Base-by-base conservation (phyloP, 2,329 filamentous ascomycete species). In the Diaporthe eres region DNA sequence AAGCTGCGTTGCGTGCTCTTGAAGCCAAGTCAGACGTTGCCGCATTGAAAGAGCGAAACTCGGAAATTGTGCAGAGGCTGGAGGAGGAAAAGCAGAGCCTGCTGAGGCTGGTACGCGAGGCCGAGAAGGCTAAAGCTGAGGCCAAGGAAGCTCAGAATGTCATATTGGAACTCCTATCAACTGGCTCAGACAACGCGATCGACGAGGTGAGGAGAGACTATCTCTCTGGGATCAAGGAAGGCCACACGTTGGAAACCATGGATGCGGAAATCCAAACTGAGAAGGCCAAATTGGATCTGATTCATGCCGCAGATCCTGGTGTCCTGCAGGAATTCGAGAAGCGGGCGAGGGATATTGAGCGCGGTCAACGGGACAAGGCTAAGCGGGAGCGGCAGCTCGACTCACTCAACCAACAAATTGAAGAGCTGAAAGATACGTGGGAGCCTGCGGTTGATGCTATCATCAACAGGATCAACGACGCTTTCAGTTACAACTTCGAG, bases 401-500 rank as follows among this genome's bases (percentile, higher is more conserved):
- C 3, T 84, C 87, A 3, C 84, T 93, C 22, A 86, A 87, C 22
- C 81, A 82, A 17, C 87, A 90, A 63, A 96, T 98, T 77, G 84
- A 86, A 0, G 88, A 91, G 51, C 85, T 98, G 74, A 92, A 93
- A 79, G 86, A 87, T 22, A 87, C 90, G 77, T 99, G 95, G 94
- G 97, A 98, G 84, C 95, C 95, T 0, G 86, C 90, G 79, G 88
- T 99, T 3, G 96, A 98, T 79, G 88, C 87, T 31, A 89, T 99
- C 3, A 90, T 98, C 55, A 86, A 87, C 28, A 92, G 92, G 81
- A 98, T 99, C 85, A 98, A 95, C 82, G 92, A 95, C 67, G 96
- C 96, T 0, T 99, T 99, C 84, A 92, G 94, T 8, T 93, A 96
- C 83, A 98, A 98, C 81, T 98, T 99, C 83, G 92, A 95, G 81